These are phyloP conservation scores for Aspergillus wentii DNA, from an alignment of 495 filamentous ascomycete genomes.

Conservation along the genomic window DNA sequence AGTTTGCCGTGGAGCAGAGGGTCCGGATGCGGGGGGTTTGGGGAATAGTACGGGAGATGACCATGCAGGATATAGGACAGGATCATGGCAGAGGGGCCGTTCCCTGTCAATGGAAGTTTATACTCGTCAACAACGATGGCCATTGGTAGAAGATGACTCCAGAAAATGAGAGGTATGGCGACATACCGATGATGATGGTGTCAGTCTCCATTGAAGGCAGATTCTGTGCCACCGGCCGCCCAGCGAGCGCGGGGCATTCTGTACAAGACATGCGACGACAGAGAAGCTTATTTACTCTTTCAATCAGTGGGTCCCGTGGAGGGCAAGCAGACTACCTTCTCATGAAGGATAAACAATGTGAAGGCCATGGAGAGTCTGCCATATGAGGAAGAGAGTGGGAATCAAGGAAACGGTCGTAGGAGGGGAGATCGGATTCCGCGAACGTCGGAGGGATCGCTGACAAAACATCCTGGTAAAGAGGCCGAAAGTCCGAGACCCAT, in stretches of 20 bases:
- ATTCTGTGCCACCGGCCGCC: conserved; percentile 19
- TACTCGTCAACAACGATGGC: conserved; percentile 7
- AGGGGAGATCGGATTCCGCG: conserved; percentile 12
- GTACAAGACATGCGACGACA: conserved; percentile 17
- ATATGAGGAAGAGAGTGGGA: conserved; percentile 10
- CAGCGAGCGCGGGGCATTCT: conserved; percentile 34
- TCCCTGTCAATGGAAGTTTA: conserved; percentile 47
- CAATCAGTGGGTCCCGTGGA: conserved; percentile 7
- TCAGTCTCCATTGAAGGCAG: conserved; percentile 39
- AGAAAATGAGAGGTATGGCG: conserved; percentile 7
- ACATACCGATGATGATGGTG: conserved; percentile 46
- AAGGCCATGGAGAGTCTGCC: conserved; percentile 20
- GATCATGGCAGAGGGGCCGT: conserved; percentile 63
- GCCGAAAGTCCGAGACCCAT: too few relatives aligned
- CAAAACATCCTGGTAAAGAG: conserved; percentile 17
- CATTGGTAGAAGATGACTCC: conserved; percentile 7
- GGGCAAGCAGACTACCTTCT: conserved; percentile 16
- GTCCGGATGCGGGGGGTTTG: conserved; percentile 54
- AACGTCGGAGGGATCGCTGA: conserved; percentile 15
- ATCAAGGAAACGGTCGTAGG: conserved; percentile 8
- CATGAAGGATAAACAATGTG: conserved; percentile 11
- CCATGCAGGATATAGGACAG: conserved; percentile 66
- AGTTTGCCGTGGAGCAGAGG: conserved; percentile 55
- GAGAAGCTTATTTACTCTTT: conserved; percentile 4
- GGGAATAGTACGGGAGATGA: conserved; percentile 54